Conservation (phyloP, 768 basidiomycete genomes). For the Collybia sordida region DNA sequence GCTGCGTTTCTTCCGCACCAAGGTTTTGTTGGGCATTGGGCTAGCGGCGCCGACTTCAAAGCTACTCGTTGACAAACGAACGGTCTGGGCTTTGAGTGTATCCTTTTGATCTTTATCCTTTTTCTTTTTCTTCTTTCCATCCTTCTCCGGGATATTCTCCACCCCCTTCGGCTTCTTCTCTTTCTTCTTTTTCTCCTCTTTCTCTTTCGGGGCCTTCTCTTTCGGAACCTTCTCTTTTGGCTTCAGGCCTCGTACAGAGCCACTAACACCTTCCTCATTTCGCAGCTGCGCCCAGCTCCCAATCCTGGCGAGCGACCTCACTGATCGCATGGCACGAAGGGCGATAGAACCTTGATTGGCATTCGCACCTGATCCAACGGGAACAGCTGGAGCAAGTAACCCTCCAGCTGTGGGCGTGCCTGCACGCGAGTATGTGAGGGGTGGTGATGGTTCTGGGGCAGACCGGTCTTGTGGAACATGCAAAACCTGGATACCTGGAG, state of each 20-base stretch:
- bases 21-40: slow-evolving; percentile 30
- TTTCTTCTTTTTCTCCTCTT: slow-evolving; percentile 28
- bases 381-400: slow-evolving; percentile 36
- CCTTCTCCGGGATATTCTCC: slow-evolving; percentile 8
- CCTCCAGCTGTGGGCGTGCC: slow-evolving; percentile 35
- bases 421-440: slow-evolving; percentile 30
- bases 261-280: slow-evolving; percentile 25
- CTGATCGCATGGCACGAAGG: slow-evolving; percentile 73
- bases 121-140: slow-evolving; percentile 24
- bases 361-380: slow-evolving; percentile 7
- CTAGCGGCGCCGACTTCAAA: slow-evolving; percentile 66
- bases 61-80: slow-evolving; percentile 56
- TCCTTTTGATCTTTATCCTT: slow-evolving; percentile 35
- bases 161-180: slow-evolving; percentile 12
- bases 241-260: not conserved
- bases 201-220: slow-evolving; percentile 29
- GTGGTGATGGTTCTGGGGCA: slow-evolving; percentile 12
- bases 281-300: slow-evolving; percentile 69
- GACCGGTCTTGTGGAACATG: not conserved
- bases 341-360: slow-evolving; percentile 64
- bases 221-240: slow-evolving; percentile 7
- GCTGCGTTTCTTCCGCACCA: slow-evolving; percentile 58
- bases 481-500: slow-evolving; percentile 7
- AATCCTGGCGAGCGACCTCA: slow-evolving; percentile 70
- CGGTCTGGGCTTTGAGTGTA: slow-evolving; percentile 29